Conservation (phyloP, 441 rosid genomes). For the Metrosideros polymorpha region DNA sequence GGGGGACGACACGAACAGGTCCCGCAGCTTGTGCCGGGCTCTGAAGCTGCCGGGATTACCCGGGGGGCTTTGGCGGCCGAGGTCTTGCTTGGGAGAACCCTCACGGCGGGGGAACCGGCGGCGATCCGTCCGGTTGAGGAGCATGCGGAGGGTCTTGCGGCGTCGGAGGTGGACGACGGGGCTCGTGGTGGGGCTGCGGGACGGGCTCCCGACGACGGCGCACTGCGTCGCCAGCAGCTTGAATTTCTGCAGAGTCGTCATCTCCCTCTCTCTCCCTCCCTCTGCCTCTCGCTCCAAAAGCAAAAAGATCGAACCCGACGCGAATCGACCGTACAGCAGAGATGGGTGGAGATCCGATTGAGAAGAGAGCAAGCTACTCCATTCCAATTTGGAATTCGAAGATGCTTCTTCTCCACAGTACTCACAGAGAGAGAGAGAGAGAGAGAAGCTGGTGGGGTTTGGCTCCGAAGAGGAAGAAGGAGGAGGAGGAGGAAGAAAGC, state of each 20-base stretch:
- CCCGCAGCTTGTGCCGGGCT: constrained; percentile 49
- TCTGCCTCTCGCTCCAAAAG: neutral
- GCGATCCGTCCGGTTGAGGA: constrained; percentile 47
- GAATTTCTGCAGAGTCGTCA: constrained; percentile 67
- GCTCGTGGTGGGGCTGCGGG: constrained; percentile 61
- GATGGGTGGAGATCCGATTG: neutral
- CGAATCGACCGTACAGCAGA: neutral
- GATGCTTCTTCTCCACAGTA: neutral
- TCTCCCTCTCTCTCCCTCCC: neutral
- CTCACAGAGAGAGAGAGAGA: neutral
- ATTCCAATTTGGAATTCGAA: neutral
- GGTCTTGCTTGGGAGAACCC: neutral
- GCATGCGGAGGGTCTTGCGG: constrained; percentile 72
- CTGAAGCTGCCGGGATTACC: neutral
- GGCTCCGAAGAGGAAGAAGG: neutral
- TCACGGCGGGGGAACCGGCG: constrained; percentile 22
- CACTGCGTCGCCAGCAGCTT: constrained; percentile 71
- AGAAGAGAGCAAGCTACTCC: neutral
- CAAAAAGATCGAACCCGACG: neutral
- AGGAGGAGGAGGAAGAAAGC: neutral
- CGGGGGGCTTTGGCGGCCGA: constrained; percentile 10
- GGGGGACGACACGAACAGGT: constrained; percentile 54
- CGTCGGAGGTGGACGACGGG: constrained; percentile 76
- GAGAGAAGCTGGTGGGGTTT: neutral
- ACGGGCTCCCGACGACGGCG: constrained; percentile 38